A percentile compares a stretch with the other conserved stretches of the same genome.
Evolutionary conservation across 805 yeast genomes (phyloP).

Genomic region (Pichia eremophila): DNA sequence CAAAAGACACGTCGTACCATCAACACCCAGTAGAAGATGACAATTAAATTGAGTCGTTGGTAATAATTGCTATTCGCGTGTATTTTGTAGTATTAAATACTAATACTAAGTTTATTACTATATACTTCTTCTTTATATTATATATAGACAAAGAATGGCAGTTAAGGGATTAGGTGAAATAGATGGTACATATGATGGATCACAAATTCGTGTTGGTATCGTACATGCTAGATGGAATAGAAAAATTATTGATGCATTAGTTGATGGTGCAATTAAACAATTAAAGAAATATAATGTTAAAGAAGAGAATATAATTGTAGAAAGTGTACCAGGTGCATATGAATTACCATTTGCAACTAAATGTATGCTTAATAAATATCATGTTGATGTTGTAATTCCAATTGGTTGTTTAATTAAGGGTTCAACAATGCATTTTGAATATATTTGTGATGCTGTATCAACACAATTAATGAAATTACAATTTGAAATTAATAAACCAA

Average conservation of each 20-base stretch:
- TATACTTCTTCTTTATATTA: too few relatives aligned
- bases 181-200: slow-evolving; percentile 35
- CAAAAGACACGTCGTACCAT: too few relatives aligned
- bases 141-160: slow-evolving; percentile 58
- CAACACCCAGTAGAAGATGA: neutral
- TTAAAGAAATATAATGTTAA: slow-evolving; percentile 59
- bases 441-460: slow-evolving; percentile 85
- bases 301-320: slow-evolving; percentile 67
- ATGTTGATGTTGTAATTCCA: slow-evolving; percentile 79
- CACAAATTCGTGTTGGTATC: slow-evolving; percentile 45
- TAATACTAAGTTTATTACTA: too few relatives aligned
- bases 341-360: slow-evolving; percentile 83
- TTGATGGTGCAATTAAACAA: slow-evolving; percentile 62
- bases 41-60: too few relatives aligned
- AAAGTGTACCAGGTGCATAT: slow-evolving; percentile 89
- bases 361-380: slow-evolving; percentile 38
- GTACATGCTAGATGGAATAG: slow-evolving; percentile 95
- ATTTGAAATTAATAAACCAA: slow-evolving; percentile 60
- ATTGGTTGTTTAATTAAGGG: slow-evolving; percentile 95
- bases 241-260: slow-evolving; percentile 66
- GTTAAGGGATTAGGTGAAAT: slow-evolving; percentile 71
- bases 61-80: too few relatives aligned
- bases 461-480: slow-evolving; percentile 79
- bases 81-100: too few relatives aligned
- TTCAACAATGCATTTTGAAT: slow-evolving; percentile 96